Evolutionary conservation across 2,329 filamentous ascomycete species (phyloP).

Genomic region (Monascus ruber): DNA sequence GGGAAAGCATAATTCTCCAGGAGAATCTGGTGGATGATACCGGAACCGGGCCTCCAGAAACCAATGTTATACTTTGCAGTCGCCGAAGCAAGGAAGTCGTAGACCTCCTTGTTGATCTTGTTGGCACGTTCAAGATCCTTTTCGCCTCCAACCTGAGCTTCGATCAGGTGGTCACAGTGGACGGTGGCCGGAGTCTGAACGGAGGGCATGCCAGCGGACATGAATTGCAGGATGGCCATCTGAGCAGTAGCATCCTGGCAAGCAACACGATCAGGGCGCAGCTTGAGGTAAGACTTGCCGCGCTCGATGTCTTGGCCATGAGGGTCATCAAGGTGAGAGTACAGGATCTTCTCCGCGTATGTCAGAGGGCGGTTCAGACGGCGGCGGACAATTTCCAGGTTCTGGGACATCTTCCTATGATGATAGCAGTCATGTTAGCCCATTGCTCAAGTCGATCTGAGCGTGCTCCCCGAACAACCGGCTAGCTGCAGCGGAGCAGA

Average conservation of each 20-base stretch:
- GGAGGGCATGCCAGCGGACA: conserved; percentile 92
- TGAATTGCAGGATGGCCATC: conserved; percentile 99
- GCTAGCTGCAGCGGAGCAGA: not conserved
- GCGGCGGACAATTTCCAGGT: conserved; percentile 77
- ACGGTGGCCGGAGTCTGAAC: conserved; percentile 93
- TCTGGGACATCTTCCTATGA: conserved; percentile 92
- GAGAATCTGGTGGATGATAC: conserved; percentile 98
- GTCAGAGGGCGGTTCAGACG: conserved; percentile 89
- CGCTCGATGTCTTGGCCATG: conserved; percentile 94
- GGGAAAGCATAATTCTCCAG: conserved; percentile 99
- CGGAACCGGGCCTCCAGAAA: conserved; percentile 97
- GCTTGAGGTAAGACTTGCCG: conserved; percentile 88
- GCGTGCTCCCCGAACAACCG: not conserved
- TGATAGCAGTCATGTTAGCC: conserved; percentile 13
- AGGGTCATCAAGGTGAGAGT: conserved; percentile 96
- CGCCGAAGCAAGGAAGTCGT: conserved; percentile 86
- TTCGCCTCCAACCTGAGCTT: conserved; percentile 82
- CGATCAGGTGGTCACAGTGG: conserved; percentile 98
- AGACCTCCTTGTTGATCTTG: conserved; percentile 97
- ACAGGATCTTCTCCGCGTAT: conserved; percentile 96
- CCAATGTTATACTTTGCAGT: conserved; percentile 99
- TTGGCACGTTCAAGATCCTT: conserved; percentile 90
- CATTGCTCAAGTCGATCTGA: not conserved
- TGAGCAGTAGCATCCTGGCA: conserved; percentile 99
- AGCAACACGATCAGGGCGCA: conserved; percentile 92